These are phyloP conservation scores for Apiotrichum siamense DNA, from an alignment of 1,284 basidiomycete species.

Conservation along the genomic window DNA sequence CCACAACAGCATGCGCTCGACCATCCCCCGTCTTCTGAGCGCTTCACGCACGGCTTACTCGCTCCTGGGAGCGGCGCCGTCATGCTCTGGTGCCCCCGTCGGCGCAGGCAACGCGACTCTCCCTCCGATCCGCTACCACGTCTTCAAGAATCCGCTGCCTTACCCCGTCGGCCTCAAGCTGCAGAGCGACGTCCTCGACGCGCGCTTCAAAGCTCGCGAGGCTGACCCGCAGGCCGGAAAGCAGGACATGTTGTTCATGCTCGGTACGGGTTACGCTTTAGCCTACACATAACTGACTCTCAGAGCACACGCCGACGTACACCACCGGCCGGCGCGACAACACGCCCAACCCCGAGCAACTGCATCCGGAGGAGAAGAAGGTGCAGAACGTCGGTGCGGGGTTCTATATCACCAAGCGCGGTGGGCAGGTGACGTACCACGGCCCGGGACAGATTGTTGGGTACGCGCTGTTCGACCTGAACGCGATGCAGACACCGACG, in stretches of 20 bases:
- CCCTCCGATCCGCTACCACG: conserved; percentile 66
- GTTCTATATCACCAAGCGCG: conserved; percentile 74
- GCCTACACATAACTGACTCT: conserved; percentile 45
- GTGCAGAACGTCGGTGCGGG: conserved; percentile 75
- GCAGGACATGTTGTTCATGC: conserved; percentile 51
- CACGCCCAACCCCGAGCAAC: conserved; percentile 50
- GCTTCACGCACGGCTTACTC: neutral
- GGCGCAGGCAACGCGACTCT: conserved; percentile 8
- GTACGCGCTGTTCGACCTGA: conserved; percentile 85
- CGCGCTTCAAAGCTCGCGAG: conserved; percentile 51
- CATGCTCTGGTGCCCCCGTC: conserved; percentile 6
- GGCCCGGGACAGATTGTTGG: conserved; percentile 96
- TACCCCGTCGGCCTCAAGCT: conserved; percentile 64
- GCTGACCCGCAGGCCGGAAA: conserved; percentile 29
- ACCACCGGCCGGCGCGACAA: conserved; percentile 81
- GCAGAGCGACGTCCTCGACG: conserved; percentile 62
- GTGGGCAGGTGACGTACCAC: conserved; percentile 94
- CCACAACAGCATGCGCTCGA: conserved; percentile 3
- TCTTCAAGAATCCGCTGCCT: conserved; percentile 65
- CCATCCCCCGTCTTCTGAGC: conserved; percentile 2
- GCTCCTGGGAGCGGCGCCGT: neutral
- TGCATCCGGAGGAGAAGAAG: conserved; percentile 60
- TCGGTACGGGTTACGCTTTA: conserved; percentile 35
- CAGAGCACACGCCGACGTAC: conserved; percentile 85
- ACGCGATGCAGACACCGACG: conserved; percentile 51